Evolutionary conservation across 164 flowering plant genomes (phyloP).

Genomic region (Dillenia turbinata): DNA sequence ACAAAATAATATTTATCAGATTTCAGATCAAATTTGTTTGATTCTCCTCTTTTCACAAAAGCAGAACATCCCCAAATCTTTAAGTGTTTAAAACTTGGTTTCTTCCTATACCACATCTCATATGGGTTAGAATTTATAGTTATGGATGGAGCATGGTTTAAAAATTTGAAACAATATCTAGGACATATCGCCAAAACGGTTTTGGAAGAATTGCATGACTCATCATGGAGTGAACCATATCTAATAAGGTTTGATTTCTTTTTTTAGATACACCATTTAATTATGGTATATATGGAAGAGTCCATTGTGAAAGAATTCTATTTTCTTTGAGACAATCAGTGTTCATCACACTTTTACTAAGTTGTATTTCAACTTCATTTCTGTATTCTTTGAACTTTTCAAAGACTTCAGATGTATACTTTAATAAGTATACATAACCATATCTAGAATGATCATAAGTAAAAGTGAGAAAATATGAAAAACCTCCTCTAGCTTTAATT

Average conservation of each 20-base stretch:
- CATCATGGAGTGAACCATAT: not conserved
- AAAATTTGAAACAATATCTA: too few relatives aligned
- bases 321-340: too few relatives aligned
- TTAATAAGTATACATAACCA: too few relatives aligned
- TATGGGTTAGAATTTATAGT: not conserved
- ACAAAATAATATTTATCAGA: not conserved
- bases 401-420: too few relatives aligned
- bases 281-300: too few relatives aligned
- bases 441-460: too few relatives aligned
- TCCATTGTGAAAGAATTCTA: too few relatives aligned
- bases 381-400: too few relatives aligned
- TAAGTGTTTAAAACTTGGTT: not conserved
- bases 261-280: not conserved
- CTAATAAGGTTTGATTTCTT: not conserved
- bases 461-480: too few relatives aligned
- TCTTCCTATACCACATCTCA: not conserved
- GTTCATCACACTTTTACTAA: too few relatives aligned
- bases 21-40: not conserved
- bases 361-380: too few relatives aligned
- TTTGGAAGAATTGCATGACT: not conserved
- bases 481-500: too few relatives aligned
- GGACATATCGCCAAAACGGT: not conserved
- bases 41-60: not conserved
- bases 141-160: not conserved
- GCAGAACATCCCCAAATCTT: conserved; percentile 1